These are phyloP conservation scores for Coemansia sp. DNA, from an alignment of 192 early-diverging fungal genomes.

Conservation along the genomic window DNA sequence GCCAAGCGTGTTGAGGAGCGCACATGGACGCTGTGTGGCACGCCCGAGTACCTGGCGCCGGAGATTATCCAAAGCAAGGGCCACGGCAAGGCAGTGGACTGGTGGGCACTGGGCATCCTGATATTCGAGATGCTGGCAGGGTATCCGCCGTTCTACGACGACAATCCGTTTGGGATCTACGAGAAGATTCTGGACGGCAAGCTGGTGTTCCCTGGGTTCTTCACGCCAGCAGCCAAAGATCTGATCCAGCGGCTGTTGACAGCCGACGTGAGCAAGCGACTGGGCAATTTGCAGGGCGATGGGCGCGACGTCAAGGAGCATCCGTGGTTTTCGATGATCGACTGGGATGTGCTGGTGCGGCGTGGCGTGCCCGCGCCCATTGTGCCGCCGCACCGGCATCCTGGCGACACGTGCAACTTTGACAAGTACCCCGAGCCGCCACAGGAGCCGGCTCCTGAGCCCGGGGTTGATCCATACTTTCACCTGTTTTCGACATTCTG, in stretches of 20 bases:
- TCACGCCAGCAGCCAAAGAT: conserved; percentile 82
- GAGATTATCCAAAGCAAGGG: conserved; percentile 97
- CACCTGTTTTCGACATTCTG: conserved; percentile 78
- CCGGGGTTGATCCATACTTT: conserved; percentile 74
- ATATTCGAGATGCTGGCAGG: conserved; percentile 99
- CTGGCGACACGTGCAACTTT: conserved; percentile 97
- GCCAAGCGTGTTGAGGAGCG: conserved; percentile 85
- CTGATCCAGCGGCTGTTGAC: conserved; percentile 89
- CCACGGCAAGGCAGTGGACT: conserved; percentile 96
- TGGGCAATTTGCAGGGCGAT: conserved; percentile 93
- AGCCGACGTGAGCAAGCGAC: conserved; percentile 85
- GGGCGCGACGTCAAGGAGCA: conserved; percentile 91
- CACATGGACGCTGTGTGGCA: conserved; percentile 99
- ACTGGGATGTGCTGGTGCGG: conserved; percentile 86
- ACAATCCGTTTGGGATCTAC: conserved; percentile 97
- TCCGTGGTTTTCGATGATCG: conserved; percentile 90
- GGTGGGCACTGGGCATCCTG: conserved; percentile 98
- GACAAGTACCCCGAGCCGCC: conserved; percentile 91
- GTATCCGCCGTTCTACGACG: conserved; percentile 97
- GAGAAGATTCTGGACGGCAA: conserved; percentile 95
- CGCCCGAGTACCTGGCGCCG: conserved; percentile 96
- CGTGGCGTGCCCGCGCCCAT: conserved; percentile 84
- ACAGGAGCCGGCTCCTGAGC: conserved; percentile 59
- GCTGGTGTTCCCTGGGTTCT: conserved; percentile 86
- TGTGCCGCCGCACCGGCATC: conserved; percentile 80